Evolutionary conservation across 2,329 filamentous ascomycete genomes (phyloP).

Genomic region (Fusarium sp.): DNA sequence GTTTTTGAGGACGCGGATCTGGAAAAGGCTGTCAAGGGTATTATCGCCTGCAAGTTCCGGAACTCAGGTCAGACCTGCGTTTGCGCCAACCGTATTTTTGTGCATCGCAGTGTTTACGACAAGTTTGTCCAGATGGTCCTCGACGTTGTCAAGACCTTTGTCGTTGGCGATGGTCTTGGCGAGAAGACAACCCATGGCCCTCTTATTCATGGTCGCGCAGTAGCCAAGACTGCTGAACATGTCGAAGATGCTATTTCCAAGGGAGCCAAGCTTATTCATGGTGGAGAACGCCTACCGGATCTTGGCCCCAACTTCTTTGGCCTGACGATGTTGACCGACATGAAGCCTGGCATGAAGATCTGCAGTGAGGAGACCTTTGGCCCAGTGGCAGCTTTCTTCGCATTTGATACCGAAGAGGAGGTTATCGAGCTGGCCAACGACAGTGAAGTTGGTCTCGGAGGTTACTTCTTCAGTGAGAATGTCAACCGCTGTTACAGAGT

Average conservation of each 20-base stretch:
- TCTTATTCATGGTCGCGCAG: constrained; percentile 73
- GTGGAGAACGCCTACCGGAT: constrained; percentile 68
- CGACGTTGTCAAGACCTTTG: constrained; percentile 67
- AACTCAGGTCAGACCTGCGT: constrained; percentile 80
- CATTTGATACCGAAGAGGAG: constrained; percentile 75
- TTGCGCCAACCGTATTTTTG: constrained; percentile 70
- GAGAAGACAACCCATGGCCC: constrained; percentile 70
- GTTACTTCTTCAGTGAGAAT: constrained; percentile 73
- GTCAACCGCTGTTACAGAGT: constrained; percentile 56
- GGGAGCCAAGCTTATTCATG: constrained; percentile 68
- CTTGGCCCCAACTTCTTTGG: constrained; percentile 76
- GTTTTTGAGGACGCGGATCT: constrained; percentile 81
- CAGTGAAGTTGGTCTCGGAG: constrained; percentile 76
- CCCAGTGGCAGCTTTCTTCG: constrained; percentile 76
- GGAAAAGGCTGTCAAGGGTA: constrained; percentile 74
- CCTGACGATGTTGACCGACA: constrained; percentile 75
- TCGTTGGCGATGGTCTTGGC: constrained; percentile 67
- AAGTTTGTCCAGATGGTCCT: constrained; percentile 63
- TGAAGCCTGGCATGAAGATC: constrained; percentile 74
- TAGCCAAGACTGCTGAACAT: constrained; percentile 70
- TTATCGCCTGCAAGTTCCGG: constrained; percentile 77
- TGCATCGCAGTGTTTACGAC: constrained; percentile 70
- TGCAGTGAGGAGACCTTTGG: constrained; percentile 78
- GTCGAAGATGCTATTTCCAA: constrained; percentile 72
- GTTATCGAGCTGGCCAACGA: constrained; percentile 74